Base-by-base conservation (phyloP, 495 filamentous ascomycete genomes). In the Aspergillus homomorphus region DNA sequence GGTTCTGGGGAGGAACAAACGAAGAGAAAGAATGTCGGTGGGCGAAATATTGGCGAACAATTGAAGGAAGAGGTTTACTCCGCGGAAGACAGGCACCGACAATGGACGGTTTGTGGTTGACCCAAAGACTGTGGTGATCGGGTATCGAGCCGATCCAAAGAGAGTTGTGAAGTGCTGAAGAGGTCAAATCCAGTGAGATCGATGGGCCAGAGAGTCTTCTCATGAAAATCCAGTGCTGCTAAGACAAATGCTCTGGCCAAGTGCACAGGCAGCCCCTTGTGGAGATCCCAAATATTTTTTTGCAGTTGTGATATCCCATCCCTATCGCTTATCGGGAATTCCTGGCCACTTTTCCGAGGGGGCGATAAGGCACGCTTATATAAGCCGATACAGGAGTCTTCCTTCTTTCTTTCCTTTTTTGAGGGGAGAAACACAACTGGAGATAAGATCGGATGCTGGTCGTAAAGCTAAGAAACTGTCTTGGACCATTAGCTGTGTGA, bases 41-140 rank as follows among this genome's bases (percentile, higher is more conserved):
- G n/a, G 38, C 46, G 18, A 41, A 51, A 42, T 20, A 49, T 18
- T 41, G 53, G 38, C 26, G 21, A 51, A 33, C 24, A 43, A 20
- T 24, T 48, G 43, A 12, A 45, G 45, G 54, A 45, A n/a, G 42
- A 44, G 53, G 53, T 20, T 46, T 51, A 44, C 53, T 51, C 52
- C 45, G 46, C 53, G 52, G 45, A 26, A 46, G 49, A 38, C 38
- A 43, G 49, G 42, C 41, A 57, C 44, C 53, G 54, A 24, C 41
- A 23, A 51, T 24, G 30, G 48, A 56, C 55, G 10, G 55, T 61
- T 55, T 61, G 56, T 61, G 44, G 56, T 55, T 59, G 62, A 60
- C 51, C 58, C 62, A 64, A 61, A 61, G 53, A 58, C 9, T 50
- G 50, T 22, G 28, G 45, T 18, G 45, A 33, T 51, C 48, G 21